phyloP scores from a whole-genome alignment of 2,329 filamentous ascomycete genomes.

The Paracoccidioides lutzii region DNA sequence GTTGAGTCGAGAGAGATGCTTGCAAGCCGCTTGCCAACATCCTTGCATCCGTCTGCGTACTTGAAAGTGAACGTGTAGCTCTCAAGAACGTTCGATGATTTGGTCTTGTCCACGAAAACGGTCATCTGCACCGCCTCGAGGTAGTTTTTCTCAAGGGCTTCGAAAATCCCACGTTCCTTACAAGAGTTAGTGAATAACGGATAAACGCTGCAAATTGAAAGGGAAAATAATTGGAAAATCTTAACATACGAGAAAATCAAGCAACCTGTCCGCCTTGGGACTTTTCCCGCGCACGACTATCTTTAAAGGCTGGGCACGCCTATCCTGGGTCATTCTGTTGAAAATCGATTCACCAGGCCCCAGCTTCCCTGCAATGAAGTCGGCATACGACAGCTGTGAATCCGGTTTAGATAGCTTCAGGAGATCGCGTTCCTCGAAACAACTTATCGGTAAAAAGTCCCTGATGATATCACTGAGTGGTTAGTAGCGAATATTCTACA shows the following conservation, averaged over 20 bases:
- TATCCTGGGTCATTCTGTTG: slow-evolving; percentile 11
- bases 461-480: slow-evolving; percentile 9
- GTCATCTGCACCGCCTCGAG: slow-evolving; percentile 36
- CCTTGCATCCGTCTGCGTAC: slow-evolving; percentile 23
- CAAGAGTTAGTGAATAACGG: background rate
- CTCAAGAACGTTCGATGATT: slow-evolving; percentile 32
- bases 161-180: slow-evolving; percentile 38
- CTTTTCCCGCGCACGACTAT: slow-evolving; percentile 30
- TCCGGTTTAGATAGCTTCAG: slow-evolving; percentile 17
- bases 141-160: slow-evolving; percentile 30
- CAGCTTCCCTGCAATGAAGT: slow-evolving; percentile 17
- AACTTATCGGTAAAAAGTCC: slow-evolving; percentile 24
- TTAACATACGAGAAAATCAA: slow-evolving; percentile 35
- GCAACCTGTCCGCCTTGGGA: slow-evolving; percentile 30
- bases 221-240: background rate
- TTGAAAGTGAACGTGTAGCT: slow-evolving; percentile 39
- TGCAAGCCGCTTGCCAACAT: slow-evolving; percentile 19
- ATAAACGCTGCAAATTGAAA: background rate
- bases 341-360: slow-evolving; percentile 3
- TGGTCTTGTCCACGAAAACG: slow-evolving; percentile 29
- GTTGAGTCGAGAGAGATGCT: slow-evolving; percentile 18
- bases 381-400: slow-evolving; percentile 17
- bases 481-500: too few species aligned
- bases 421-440: slow-evolving; percentile 23
- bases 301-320: slow-evolving; percentile 24